A percentile compares a stretch with the other conserved stretches of the same genome.
Evolutionary conservation across 2,329 filamentous ascomycete species (phyloP).

Genomic region (Cytospora paraplurivora): DNA sequence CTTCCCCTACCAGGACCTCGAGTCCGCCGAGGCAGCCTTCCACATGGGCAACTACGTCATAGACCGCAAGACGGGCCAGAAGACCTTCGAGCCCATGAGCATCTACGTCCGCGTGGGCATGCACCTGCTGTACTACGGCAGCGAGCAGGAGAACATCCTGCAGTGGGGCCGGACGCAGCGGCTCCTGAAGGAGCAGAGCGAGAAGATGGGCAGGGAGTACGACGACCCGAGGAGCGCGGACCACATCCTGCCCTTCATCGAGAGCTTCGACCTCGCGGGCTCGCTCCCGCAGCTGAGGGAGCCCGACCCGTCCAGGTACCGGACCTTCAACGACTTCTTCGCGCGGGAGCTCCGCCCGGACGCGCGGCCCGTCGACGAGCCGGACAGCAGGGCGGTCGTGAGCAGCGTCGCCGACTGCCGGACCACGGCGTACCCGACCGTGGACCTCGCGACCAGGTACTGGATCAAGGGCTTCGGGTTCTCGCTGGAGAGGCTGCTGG

Average conservation of each 20-base stretch:
- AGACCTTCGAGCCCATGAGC: constrained; percentile 45
- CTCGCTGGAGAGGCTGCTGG: constrained; percentile 43
- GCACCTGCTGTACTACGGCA: constrained; percentile 47
- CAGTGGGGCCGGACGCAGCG: constrained; percentile 39
- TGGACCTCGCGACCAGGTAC: constrained; percentile 22
- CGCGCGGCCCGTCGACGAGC: constrained; percentile 42
- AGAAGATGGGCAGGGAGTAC: constrained; percentile 45
- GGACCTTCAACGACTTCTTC: constrained; percentile 48
- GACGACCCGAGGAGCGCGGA: constrained; percentile 39
- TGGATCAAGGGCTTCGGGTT: constrained; percentile 38
- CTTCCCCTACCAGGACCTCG: constrained; percentile 32
- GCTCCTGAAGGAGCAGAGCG: constrained; percentile 41
- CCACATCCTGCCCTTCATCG: constrained; percentile 45
- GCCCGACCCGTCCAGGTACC: constrained; percentile 42
- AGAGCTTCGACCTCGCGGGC: constrained; percentile 40
- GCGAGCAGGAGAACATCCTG: constrained; percentile 40
- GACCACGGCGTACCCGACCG: constrained; percentile 17
- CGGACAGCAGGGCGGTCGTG: constrained; percentile 32
- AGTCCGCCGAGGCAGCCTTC: constrained; percentile 40
- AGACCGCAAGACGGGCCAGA: constrained; percentile 42
- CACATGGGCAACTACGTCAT: constrained; percentile 48
- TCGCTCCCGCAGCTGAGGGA: constrained; percentile 39
- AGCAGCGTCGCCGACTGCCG: constrained; percentile 24
- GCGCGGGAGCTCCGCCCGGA: constrained; percentile 40
- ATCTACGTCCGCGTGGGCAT: constrained; percentile 46